These are phyloP conservation scores for Henckelia pumila DNA, from an alignment of 257 asterid genomes.

Conservation along the genomic window DNA sequence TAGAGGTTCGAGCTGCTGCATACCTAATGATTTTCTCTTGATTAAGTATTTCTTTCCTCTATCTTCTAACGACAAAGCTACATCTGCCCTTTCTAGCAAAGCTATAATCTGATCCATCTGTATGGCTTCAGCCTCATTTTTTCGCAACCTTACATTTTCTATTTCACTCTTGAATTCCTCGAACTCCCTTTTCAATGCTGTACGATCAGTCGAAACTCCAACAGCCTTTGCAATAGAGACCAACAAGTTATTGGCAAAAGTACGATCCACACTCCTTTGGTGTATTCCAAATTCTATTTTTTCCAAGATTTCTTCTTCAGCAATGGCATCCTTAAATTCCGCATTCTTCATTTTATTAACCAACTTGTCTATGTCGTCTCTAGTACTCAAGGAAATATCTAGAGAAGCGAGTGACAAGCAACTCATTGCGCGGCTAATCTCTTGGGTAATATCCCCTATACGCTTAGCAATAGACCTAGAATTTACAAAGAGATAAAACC, in stretches of 20 bases:
- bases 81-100: conserved; percentile 55
- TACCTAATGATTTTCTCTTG: conserved; percentile 50
- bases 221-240: conserved; percentile 56
- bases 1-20: conserved; percentile 55
- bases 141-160: conserved; percentile 45
- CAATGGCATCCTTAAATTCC: conserved; percentile 46
- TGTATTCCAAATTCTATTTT: conserved; percentile 56
- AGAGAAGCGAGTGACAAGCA: conserved; percentile 48
- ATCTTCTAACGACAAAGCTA: conserved; percentile 47
- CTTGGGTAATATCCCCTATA: conserved; percentile 40
- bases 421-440: conserved; percentile 45
- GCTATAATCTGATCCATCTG: conserved; percentile 72
- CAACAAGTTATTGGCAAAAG: conserved; percentile 51
- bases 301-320: conserved; percentile 50
- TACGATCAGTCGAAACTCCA: conserved; percentile 51
- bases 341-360: conserved; percentile 41
- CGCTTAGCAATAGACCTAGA: conserved; percentile 46
- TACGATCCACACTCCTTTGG: conserved; percentile 54
- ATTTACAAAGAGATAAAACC: conserved; percentile 54
- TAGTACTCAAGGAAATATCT: conserved; percentile 35
- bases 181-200: conserved; percentile 47
- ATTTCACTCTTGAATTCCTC: conserved; percentile 53
- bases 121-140: conserved; percentile 58
- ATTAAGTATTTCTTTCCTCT: conserved; percentile 46
- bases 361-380: conserved; percentile 42